Evolutionary conservation across 768 basidiomycete species (phyloP).

Genomic region (Sarcodon sp.): DNA sequence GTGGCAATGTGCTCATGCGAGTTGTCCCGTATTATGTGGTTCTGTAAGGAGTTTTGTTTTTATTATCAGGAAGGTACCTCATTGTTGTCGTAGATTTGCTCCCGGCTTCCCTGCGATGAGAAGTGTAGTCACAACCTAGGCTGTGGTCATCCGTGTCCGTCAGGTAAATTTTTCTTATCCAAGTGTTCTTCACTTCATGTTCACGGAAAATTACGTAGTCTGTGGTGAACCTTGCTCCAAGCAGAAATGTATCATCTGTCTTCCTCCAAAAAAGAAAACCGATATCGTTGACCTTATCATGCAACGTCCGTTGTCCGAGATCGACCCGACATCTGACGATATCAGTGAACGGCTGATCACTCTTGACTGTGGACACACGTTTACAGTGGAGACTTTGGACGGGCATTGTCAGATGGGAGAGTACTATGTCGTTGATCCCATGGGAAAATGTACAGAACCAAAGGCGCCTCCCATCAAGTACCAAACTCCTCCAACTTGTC

Average conservation of each 20-base stretch:
- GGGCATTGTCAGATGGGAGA: constrained; percentile 18
- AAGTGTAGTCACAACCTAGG: constrained; percentile 15
- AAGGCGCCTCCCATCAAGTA: constrained; percentile 17
- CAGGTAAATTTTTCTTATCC: constrained; percentile 12
- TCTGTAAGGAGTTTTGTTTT: constrained; percentile 14
- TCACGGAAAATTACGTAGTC: constrained; percentile 11
- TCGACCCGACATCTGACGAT: constrained; percentile 14
- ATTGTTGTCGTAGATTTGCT: constrained; percentile 18
- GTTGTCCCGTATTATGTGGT: constrained; percentile 21
- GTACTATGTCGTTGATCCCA: constrained; percentile 14
- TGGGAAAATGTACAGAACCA: constrained; percentile 11
- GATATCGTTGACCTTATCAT: constrained; percentile 24
- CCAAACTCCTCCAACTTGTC: constrained; percentile 19
- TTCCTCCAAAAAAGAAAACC: constrained; percentile 8
- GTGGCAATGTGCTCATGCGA: constrained; percentile 20
- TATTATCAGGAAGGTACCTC: not conserved
- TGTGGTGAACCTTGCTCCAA: constrained; percentile 22
- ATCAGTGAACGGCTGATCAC: constrained; percentile 15
- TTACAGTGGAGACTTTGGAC: constrained; percentile 27
- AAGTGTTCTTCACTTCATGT: not conserved
- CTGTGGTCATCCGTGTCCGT: constrained; percentile 26
- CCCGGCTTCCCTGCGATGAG: constrained; percentile 22
- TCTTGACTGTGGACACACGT: constrained; percentile 22
- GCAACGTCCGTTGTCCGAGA: constrained; percentile 15
- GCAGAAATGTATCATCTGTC: constrained; percentile 20